phyloP scores from a whole-genome alignment of 805 yeast species.

The Peterozyma xylosa region DNA sequence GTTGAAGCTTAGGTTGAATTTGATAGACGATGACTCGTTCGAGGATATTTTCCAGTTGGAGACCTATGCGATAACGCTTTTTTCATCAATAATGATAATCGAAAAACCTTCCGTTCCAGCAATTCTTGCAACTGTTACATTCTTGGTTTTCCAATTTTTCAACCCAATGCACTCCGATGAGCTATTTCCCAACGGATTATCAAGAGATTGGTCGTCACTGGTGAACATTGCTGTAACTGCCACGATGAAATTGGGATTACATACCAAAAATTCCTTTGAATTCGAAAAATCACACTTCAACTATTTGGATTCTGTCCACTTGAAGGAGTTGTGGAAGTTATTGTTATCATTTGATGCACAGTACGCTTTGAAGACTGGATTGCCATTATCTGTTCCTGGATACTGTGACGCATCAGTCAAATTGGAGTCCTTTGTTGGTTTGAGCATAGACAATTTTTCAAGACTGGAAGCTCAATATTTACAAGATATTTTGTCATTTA shows the following conservation, averaged over 20 bases:
- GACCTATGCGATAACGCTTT: slow-evolving; percentile 5
- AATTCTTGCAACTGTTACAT: slow-evolving; percentile 1
- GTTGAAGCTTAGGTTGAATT: slow-evolving; percentile 1
- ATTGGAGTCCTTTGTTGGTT: too few species aligned
- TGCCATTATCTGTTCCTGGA: slow-evolving; percentile 6
- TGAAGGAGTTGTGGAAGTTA: slow-evolving; percentile 8
- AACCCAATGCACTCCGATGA: slow-evolving; percentile 8
- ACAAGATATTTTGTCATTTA: neutral
- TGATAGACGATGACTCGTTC: too few species aligned
- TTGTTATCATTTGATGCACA: slow-evolving; percentile 3
- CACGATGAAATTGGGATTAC: slow-evolving; percentile 6
- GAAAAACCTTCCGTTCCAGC: slow-evolving; percentile 7
- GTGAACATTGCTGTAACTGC: slow-evolving; percentile 5
- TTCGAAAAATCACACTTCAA: slow-evolving; percentile 4
- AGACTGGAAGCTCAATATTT: neutral
- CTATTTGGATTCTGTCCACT: slow-evolving; percentile 6
- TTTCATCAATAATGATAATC: slow-evolving; percentile 8
- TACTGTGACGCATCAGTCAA: slow-evolving; percentile 2
- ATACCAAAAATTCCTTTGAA: slow-evolving; percentile 1
- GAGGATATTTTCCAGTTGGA: slow-evolving; percentile 2
- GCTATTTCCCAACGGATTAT: slow-evolving; percentile 6
- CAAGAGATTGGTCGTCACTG: slow-evolving; percentile 6
- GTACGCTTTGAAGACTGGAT: slow-evolving; percentile 6
- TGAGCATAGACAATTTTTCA: neutral
- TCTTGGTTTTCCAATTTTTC: slow-evolving; percentile 4